These are phyloP conservation scores for Pyrus betulifolia DNA, from an alignment of 306 rosid species.

Conservation along the genomic window DNA sequence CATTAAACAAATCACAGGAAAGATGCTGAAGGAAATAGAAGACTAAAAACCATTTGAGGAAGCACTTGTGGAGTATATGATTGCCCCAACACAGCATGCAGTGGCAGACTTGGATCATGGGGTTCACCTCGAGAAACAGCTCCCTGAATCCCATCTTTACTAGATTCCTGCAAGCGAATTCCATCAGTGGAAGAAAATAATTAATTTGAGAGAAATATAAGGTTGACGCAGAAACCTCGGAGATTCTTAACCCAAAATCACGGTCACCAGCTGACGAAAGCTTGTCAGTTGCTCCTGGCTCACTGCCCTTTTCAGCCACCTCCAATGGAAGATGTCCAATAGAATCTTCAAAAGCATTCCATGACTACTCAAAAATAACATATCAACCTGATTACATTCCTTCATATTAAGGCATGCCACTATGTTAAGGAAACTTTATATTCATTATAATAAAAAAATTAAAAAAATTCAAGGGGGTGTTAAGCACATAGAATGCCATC, in stretches of 20 bases:
- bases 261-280: conserved; percentile 31
- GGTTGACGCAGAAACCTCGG: conserved; percentile 40
- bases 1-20: conserved; percentile 6
- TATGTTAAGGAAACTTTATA: no score
- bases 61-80: conserved; percentile 17
- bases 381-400: conserved; percentile 23
- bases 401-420: conserved; percentile 7
- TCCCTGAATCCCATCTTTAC: conserved; percentile 20
- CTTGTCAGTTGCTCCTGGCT: conserved; percentile 18
- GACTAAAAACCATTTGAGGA: conserved; percentile 39
- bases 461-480: no score
- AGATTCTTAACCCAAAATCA: conserved; percentile 26
- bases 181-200: background rate
- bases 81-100: conserved; percentile 21
- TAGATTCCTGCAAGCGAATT: conserved; percentile 26
- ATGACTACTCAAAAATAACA: conserved; percentile 39
- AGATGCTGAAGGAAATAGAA: conserved; percentile 20
- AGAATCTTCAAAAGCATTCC: conserved; percentile 78
- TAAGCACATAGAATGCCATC: no score
- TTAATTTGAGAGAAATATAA: conserved; percentile 4
- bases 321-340: conserved; percentile 25
- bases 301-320: conserved; percentile 26
- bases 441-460: background rate
- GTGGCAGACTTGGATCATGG: conserved; percentile 16
- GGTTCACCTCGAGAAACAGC: conserved; percentile 17